Base-by-base conservation (phyloP, 1,139 yeast species). In the Saccharomyces pastorianus region DNA sequence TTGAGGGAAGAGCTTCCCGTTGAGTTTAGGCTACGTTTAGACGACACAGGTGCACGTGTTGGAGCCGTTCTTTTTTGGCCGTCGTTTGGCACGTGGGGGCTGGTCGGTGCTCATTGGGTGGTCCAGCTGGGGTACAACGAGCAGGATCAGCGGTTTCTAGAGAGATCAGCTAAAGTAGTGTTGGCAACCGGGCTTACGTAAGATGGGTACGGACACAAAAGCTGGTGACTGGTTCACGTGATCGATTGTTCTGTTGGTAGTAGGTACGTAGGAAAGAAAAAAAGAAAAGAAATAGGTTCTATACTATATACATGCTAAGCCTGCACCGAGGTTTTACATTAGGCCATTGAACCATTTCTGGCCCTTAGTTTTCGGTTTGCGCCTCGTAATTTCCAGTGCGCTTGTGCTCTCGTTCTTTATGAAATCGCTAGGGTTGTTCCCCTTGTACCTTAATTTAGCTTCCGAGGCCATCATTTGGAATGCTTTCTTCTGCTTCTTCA, bases 341-440 rank as follows among this genome's bases (percentile, higher is more conserved):
- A 64, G 52, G 20, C 70, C 70, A 49, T 65, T 60, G 51, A 66
- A 65, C 69, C 69, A 66, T 52, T 63, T 65, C 25, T 60, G 62
- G 3, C 64, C 65, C 46, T 60, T 62, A 2, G 64, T 57, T 52
- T 44, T 44, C 58, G 61, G 58, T 56, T 60, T 20, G 61, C 38
- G 38, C 38, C 14, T 32, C n/a, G 38, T 32, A 32, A 13, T 13
- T 3, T 32, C 38, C n/a, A 32, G 61, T 4, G 48, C 54, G 25
- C 17, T 17, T 17, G 58, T 55, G 41, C 50, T 47, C 23, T 60
- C 56, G 51, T 61, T 55, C 48, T 59, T 59, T 23, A 63, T 56
- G 55, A 64, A 55, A 62, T 67, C 61, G 54, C 62, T 53, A 54
- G 67, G 60, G 62, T 64, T 50, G 58, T 64, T 55, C 54, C 60